A percentile compares a stretch with the other conserved stretches of the same genome.
Evolutionary conservation across 176 grass and related monocot genomes (phyloP).

Genomic region (Lolium perenne): DNA sequence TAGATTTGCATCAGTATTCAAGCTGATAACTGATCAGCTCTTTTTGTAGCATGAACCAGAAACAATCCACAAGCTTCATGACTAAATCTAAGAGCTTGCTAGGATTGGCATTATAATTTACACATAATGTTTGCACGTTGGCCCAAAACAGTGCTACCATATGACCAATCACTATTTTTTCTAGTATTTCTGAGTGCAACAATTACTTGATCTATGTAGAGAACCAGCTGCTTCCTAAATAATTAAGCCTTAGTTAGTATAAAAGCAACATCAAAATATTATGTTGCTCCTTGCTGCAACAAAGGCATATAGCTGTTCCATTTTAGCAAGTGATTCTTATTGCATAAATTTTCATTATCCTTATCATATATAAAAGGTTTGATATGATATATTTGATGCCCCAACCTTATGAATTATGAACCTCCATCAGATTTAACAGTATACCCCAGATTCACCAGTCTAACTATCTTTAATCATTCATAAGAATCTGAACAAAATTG

Average conservation of each 20-base stretch:
- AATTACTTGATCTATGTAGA: slow-evolving; percentile 10
- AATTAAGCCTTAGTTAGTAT: slow-evolving; percentile 2
- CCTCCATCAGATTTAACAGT: background rate
- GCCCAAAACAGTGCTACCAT: background rate
- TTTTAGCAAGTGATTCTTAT: background rate
- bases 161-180: background rate
- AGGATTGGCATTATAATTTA: background rate
- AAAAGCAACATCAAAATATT: slow-evolving; percentile 3
- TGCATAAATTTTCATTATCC: background rate
- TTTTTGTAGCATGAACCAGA: background rate
- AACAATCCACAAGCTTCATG: background rate
- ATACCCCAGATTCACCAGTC: slow-evolving; percentile 23
- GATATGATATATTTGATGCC: slow-evolving; percentile 1
- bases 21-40: background rate
- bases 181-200: background rate
- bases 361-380: background rate
- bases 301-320: slow-evolving; percentile 29
- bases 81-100: background rate
- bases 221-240: background rate
- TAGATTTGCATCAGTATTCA: slow-evolving; percentile 9
- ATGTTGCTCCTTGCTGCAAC: background rate
- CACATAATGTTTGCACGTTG: background rate
- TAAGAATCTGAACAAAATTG: background rate
- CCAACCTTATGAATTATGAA: slow-evolving; percentile 12
- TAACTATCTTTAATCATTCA: background rate